Base-by-base conservation (phyloP, 2,329 filamentous ascomycete genomes). In the Cercospora zeae-maydis region DNA sequence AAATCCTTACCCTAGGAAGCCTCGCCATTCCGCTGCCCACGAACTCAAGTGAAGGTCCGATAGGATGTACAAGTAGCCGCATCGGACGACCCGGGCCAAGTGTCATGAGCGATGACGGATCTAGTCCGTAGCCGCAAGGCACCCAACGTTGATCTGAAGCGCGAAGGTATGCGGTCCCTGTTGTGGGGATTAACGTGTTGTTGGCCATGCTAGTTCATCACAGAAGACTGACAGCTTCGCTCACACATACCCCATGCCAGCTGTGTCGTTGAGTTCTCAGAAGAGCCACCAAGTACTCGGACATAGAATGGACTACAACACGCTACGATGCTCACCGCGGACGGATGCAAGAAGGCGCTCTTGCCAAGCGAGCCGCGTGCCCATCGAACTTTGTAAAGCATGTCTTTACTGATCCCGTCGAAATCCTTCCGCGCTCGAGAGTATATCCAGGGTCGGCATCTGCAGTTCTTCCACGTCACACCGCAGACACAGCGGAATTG, bases 261-360 rank as follows among this genome's bases (percentile, higher is more conserved):
- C 6, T 67, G 37, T 16, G 53, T 58, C 13, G 42, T 53, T 19
- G 54, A 57, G 5, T 58, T 58, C 53, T 37, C 42, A n/a, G n/a
- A n/a, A 5, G 31, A 33, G 16, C 47, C 59, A 21, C 61, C 71
- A 19, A 37, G 63, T 1, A 54, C 62, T 1, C 68, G 72, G 21
- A 72, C 74, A 1, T 67, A 69, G 5, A 36, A 73, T 39, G 68
- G 69, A 4, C 68, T 69, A 14, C 67, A 76, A 33, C 76, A 76
- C 47, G 75, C 72, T 10, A 71, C 72, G 2, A 72, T 77, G 14
- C 51, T 71, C 0, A 71, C 64, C 5, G 70, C 24, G 42, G 3
- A 53, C 60, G 1, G 60, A 62, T 16, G n/a, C 60, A 62, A 14
- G 39, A 62, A 31, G 58, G 78, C 1, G 74, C 72, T 0, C 51